Base-by-base conservation (phyloP, 116 monocot species). In the Cymodocea nodosa region DNA sequence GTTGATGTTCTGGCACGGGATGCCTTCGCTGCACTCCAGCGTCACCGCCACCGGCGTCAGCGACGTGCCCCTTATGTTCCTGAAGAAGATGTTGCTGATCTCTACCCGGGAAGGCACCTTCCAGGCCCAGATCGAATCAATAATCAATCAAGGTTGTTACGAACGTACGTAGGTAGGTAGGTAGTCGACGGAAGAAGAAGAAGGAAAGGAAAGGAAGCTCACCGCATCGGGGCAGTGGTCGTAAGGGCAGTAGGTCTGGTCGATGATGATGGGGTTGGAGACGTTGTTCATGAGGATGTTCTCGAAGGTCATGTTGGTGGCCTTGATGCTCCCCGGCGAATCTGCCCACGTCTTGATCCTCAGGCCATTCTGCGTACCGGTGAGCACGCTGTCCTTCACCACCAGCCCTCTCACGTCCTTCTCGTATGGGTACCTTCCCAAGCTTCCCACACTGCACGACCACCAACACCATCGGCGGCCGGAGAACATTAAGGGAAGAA, bases 301-400 rank as follows among this genome's bases (percentile, higher is more conserved):
- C n/a, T 90, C 82, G 22, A 84, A 94, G 15, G 79, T 79, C 59
- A 94, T 70, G 71, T 90, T 79, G 17, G 68, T 13, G 3, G 80
- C 89, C 0, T 48, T 35, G 58, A 64, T 70, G 9, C 0, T 20
- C 1, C 63, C 49, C 0, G 84, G 78, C 0, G 84, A 82, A 52
- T 80, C 74, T 9, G 69, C 69, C 84, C 80, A 94, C 3, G 94
- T 84, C 79, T 94, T 94, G 52, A 94, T 89, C 56, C 90, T 44
- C 1, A 94, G 3, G 5, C 94, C 94, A 53, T 87, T 89, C 1
- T 23, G 14, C 0, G 94, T 89, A 1, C 69, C 73, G 2, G 63
- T 71, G 0, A 94, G 62, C 19, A 66, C 80, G 67, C 82, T 73
- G 40, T 86, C 64, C 37, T 64, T 80, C 4, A 94, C 80, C 6